Evolutionary conservation across 2,329 filamentous ascomycete genomes (phyloP).

Genomic region (Epichloe bromicola): DNA sequence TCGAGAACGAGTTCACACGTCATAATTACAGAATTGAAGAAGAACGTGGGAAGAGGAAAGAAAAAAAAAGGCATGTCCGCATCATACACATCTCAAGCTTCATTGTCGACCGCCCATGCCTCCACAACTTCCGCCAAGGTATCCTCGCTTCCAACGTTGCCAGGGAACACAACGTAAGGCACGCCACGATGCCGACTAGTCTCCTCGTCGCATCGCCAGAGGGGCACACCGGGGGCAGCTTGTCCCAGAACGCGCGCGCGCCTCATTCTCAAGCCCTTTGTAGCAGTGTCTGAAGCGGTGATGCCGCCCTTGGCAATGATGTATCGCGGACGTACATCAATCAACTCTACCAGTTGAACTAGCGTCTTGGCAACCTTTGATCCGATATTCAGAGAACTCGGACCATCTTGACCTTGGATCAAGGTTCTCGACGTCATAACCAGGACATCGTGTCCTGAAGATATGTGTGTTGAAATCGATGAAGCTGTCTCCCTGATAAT

Average conservation of each 20-base stretch:
- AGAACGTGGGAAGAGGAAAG: too few species aligned
- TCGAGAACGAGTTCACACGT: too few species aligned
- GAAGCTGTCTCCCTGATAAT: conserved; percentile 21
- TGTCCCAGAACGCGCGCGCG: conserved; percentile 40
- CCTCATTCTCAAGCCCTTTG: conserved; percentile 38
- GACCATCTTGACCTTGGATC: conserved; percentile 30
- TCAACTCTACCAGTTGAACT: conserved; percentile 30
- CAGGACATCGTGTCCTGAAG: conserved; percentile 35
- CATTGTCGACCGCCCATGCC: conserved; percentile 6
- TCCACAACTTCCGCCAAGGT: conserved; percentile 32
- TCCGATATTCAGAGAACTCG: conserved; percentile 36
- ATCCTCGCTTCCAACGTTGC: conserved; percentile 39
- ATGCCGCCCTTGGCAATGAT: conserved; percentile 48
- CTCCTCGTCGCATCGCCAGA: conserved; percentile 42
- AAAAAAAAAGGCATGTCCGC: background rate
- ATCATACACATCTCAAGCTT: background rate
- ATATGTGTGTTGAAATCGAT: conserved; percentile 15
- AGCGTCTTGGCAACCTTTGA: conserved; percentile 36
- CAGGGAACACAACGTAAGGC: conserved; percentile 45
- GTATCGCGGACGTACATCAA: conserved; percentile 37
- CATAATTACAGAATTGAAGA: too few species aligned
- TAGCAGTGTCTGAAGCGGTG: conserved; percentile 44
- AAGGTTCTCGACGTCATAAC: conserved; percentile 44
- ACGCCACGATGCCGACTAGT: conserved; percentile 34
- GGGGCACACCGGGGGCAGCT: conserved; percentile 41